Evolutionary conservation across 2,329 filamentous ascomycete genomes (phyloP), one percentile per base, ranked within the genome.

Genomic region (Penicillium vulpinum): DNA sequence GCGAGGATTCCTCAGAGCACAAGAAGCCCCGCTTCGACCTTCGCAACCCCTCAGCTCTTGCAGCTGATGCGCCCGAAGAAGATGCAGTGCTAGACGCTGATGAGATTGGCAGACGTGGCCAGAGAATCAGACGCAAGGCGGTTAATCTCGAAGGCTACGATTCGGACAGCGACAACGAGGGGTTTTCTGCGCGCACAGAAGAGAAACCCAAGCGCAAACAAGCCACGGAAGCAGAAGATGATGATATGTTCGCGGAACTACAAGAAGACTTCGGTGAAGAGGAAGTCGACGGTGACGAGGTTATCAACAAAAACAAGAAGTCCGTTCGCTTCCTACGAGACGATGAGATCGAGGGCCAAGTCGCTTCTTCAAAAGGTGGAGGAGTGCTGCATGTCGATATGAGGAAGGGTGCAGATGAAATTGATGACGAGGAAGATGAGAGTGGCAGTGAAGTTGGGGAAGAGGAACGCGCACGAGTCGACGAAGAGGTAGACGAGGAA

Each of bases 71-170:
- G 2, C 83, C 84, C 2, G 88, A 90, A 61, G 86, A 90, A 43
- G 89, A 89, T 62, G 85, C 86, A 0, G 84, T 93, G 28, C 84
- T 99, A 9, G 91, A 96, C 49, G 91, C 92, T 22, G 94, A 97
- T 70, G 92, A 97, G 38, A 97, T 97, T 62, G 92, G 92, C 16
- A 83, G 83, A 51, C 82, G 85, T 18, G 85, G 85, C 1, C 83
- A 85, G 31, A 84, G 86, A 39, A 90, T 91, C 0, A 96, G 96
- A 74, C 90, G 94, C 61, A 93, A 93, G 64, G 94, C 93, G 0
- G 90, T 99, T 54, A 97, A 97, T 69, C 86, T 99, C 39, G 94
- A 97, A 70, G 94, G 94, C 49, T 99, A 97, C 77, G 93, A 97
- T 66, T 94, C 89, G 10, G 94, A 99, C 75, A 86, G 83, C 56